phyloP scores from a whole-genome alignment of 139 green algal species.

The Coccomyxa sp. region DNA sequence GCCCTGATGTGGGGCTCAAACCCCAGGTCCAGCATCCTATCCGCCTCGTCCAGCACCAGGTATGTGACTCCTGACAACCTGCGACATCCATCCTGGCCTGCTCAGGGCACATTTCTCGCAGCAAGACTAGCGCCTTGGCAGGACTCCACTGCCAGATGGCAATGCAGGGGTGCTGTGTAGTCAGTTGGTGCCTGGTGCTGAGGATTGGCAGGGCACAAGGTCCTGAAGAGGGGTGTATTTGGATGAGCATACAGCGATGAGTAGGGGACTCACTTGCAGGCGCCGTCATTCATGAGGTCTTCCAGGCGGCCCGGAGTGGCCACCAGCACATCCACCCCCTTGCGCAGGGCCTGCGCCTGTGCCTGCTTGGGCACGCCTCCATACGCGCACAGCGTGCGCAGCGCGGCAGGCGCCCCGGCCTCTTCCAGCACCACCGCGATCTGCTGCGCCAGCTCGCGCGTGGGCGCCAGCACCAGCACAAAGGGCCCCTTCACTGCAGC shows the following conservation, averaged over 20 bases:
- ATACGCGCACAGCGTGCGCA: slow-evolving; percentile 73
- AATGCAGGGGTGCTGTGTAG: too few relatives aligned
- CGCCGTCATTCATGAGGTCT: slow-evolving; percentile 83
- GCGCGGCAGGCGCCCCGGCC: slow-evolving; percentile 38
- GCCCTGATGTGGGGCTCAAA: slow-evolving; percentile 82
- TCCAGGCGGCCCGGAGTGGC: slow-evolving; percentile 87
- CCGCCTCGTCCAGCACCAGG: slow-evolving; percentile 91
- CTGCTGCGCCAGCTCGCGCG: slow-evolving; percentile 88
- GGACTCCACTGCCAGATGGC: too few relatives aligned
- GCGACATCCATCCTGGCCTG: too few relatives aligned
- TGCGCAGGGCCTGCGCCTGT: slow-evolving; percentile 41
- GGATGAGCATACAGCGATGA: too few relatives aligned
- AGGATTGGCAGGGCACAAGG: too few relatives aligned
- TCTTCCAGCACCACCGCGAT: slow-evolving; percentile 73
- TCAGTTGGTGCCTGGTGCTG: too few relatives aligned
- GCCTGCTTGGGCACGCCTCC: slow-evolving; percentile 84
- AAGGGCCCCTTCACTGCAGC: slow-evolving; percentile 49
- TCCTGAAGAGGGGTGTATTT: too few relatives aligned
- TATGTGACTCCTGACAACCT: slow-evolving; percentile 64
- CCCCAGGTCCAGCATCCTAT: slow-evolving; percentile 93
- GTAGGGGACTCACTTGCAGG: slow-evolving; percentile 10
- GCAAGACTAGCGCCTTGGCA: too few relatives aligned
- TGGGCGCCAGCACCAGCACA: slow-evolving; percentile 82
- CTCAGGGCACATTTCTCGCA: too few relatives aligned
- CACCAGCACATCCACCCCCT: slow-evolving; percentile 68